These are phyloP conservation scores for Penstemon newberryi DNA, from an alignment of 257 asterid species.

Conservation along the genomic window DNA sequence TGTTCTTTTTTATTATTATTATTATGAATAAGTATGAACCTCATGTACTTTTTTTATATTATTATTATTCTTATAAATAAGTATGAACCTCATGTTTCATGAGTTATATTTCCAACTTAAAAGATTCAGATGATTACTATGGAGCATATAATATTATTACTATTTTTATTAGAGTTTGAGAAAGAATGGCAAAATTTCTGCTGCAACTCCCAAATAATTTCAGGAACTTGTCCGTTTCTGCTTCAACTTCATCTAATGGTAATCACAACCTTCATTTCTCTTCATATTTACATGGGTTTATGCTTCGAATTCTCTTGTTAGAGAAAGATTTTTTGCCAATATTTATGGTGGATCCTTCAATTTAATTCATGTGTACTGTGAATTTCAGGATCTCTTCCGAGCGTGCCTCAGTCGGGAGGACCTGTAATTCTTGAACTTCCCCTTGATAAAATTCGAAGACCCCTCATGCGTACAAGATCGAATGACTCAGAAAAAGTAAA, in stretches of 20 bases:
- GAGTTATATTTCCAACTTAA: no score
- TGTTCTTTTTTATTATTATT: no score
- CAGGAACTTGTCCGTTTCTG: slow-evolving; percentile 58
- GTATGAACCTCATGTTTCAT: no score
- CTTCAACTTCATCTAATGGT: slow-evolving; percentile 73
- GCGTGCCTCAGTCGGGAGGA: slow-evolving; percentile 65
- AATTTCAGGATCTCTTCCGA: slow-evolving; percentile 59
- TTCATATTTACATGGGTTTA: background rate
- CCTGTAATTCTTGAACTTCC: slow-evolving; percentile 89
- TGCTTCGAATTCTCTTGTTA: no score
- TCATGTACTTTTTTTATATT: no score
- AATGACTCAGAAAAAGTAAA: slow-evolving; percentile 77
- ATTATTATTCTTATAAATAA: no score
- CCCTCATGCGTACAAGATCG: slow-evolving; percentile 85
- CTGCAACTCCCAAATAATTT: slow-evolving; percentile 48
- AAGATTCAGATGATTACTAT: no score
- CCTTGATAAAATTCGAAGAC: slow-evolving; percentile 74
- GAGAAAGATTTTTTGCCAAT: no score
- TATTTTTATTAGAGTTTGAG: background rate
- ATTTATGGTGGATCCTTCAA: background rate
- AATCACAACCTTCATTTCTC: slow-evolving; percentile 10
- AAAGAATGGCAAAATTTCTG: slow-evolving; percentile 53
- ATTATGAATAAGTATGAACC: no score
- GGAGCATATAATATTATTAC: background rate
- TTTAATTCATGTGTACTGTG: background rate